Evolutionary conservation across 805 yeast species (phyloP).

Genomic region (Yueomyces sp.): DNA sequence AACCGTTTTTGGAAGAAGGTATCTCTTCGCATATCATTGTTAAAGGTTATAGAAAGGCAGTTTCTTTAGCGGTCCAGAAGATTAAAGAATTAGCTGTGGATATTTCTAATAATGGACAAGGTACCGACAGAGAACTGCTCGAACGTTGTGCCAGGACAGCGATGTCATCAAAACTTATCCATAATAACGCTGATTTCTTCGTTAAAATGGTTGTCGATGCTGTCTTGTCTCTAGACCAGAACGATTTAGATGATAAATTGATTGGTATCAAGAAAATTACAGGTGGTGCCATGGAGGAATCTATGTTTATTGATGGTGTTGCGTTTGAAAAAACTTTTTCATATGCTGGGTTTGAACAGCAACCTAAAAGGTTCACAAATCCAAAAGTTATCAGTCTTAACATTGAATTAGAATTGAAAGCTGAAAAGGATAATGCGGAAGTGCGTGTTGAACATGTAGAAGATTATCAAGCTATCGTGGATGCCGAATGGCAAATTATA

Average conservation of each 20-base stretch:
- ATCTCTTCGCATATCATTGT: conserved; percentile 80
- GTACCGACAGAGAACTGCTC: conserved; percentile 57
- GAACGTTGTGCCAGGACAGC: conserved; percentile 95
- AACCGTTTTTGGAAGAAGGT: conserved; percentile 88
- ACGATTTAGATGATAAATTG: conserved; percentile 73
- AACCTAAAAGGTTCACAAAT: conserved; percentile 69
- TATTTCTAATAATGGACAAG: conserved; percentile 34
- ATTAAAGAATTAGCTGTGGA: conserved; percentile 66
- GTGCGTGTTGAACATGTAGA: conserved; percentile 88
- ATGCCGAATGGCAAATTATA: conserved; percentile 98
- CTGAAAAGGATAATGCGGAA: conserved; percentile 98
- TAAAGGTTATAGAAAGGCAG: conserved; percentile 79
- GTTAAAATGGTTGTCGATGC: conserved; percentile 96
- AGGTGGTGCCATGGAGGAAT: conserved; percentile 95
- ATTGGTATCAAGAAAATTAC: conserved; percentile 92
- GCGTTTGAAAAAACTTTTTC: conserved; percentile 96
- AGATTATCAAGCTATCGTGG: conserved; percentile 92
- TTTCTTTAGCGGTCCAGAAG: conserved; percentile 57
- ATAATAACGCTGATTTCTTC: conserved; percentile 77
- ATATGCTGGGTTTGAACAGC: conserved; percentile 98
- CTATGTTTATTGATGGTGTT: conserved; percentile 80
- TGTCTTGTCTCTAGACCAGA: conserved; percentile 72
- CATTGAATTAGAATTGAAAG: conserved; percentile 91
- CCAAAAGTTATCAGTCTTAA: conserved; percentile 80
- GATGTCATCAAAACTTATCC: conserved; percentile 88